Evolutionary conservation across 805 yeast genomes (phyloP).

Genomic region (Wickerhamiella azyma): DNA sequence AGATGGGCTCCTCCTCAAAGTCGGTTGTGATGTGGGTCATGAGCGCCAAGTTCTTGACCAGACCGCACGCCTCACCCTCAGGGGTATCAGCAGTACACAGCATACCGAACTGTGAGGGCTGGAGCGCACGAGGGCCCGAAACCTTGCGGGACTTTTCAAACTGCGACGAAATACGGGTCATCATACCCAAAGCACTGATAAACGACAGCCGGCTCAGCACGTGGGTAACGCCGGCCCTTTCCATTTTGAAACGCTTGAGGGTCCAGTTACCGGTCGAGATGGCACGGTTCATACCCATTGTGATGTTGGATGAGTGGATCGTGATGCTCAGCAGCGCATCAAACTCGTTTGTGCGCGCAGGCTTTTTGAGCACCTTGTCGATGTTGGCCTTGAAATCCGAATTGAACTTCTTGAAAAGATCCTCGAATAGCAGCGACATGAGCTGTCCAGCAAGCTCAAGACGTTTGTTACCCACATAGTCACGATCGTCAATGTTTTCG

Average conservation of each 20-base stretch:
- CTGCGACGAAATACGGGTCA: conserved; percentile 98
- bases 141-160: conserved; percentile 96
- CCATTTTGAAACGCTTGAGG: conserved; percentile 97
- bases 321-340: conserved; percentile 84
- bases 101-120: conserved; percentile 99
- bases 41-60: conserved; percentile 88
- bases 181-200: conserved; percentile 95
- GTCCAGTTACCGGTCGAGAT: conserved; percentile 99
- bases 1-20: conserved; percentile 86
- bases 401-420: conserved; percentile 91
- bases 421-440: conserved; percentile 89
- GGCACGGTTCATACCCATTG: conserved; percentile 89
- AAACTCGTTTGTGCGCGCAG: conserved; percentile 87
- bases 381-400: conserved; percentile 86
- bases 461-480: conserved; percentile 96
- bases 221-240: conserved; percentile 97
- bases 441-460: conserved; percentile 94
- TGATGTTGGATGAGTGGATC: conserved; percentile 83
- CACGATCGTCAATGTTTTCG: conserved; percentile 93
- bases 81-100: conserved; percentile 97
- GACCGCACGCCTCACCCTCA: conserved; percentile 99
- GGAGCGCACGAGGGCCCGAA: conserved; percentile 96
- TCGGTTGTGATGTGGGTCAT: conserved; percentile 99
- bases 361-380: conserved; percentile 86
- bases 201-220: conserved; percentile 83